Conservation (phyloP, 2,329 filamentous ascomycete genomes). For the Ophiobolus disseminans region DNA sequence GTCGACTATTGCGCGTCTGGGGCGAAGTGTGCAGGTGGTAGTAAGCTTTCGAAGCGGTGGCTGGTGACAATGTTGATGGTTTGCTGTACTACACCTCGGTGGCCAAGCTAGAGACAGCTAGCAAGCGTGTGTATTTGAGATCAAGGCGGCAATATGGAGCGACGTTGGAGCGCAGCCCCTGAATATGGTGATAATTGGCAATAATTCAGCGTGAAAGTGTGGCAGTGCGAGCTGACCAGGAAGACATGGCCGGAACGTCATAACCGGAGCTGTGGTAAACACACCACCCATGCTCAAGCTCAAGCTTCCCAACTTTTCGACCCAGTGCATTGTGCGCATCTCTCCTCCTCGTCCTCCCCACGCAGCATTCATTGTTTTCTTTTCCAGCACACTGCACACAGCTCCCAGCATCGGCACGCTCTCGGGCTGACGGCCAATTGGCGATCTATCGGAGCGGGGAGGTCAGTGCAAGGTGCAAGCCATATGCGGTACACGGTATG, state of each 20-base stretch:
- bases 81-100: no score
- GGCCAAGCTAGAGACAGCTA: no score
- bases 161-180: no score
- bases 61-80: neutral
- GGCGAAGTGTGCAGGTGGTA: neutral
- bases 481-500: constrained; percentile 7
- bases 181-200: neutral
- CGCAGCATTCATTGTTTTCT: neutral
- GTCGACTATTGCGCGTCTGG: neutral
- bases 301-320: neutral
- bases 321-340: neutral
- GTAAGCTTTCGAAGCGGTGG: neutral
- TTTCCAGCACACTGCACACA: no score
- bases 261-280: neutral
- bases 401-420: neutral
- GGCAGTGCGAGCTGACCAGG: neutral
- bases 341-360: neutral
- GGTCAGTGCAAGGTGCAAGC: constrained; percentile 20
- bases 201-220: neutral
- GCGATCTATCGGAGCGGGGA: neutral
- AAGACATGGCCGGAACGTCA: neutral
- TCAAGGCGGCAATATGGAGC: no score
- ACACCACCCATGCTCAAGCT: neutral
- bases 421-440: neutral
- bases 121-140: no score